Conservation (phyloP, 441 rosid genomes). For the Gossypium laxum region DNA sequence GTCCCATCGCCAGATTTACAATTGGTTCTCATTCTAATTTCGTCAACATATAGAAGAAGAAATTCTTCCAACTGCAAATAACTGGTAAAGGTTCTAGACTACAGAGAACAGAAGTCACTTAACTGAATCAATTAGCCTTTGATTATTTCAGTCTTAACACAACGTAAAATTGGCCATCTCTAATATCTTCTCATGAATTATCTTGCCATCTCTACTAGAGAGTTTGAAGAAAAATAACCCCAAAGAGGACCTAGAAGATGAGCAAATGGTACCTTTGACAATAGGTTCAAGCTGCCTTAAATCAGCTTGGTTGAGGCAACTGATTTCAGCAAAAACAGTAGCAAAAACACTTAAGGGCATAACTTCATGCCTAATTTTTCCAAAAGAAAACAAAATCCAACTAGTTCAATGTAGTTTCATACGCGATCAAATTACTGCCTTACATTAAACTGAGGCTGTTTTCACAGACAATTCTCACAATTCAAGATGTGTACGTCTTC, state of each 20-base stretch:
- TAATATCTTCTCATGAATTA: background rate
- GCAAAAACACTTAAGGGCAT: background rate
- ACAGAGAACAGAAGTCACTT: background rate
- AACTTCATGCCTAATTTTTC: background rate
- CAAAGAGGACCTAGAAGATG: background rate
- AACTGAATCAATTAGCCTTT: background rate
- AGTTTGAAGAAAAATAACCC: background rate
- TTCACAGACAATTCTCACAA: background rate
- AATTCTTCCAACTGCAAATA: background rate
- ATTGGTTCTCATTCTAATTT: conserved; percentile 4
- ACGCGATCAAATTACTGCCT: background rate
- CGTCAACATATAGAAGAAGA: background rate
- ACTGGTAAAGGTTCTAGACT: background rate
- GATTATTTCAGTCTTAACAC: background rate
- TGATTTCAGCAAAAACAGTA: conserved; percentile 2
- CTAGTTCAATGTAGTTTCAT: background rate
- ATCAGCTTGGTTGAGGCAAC: background rate
- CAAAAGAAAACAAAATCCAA: background rate
- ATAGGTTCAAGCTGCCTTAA: background rate
- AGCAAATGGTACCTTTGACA: background rate
- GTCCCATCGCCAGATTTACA: background rate
- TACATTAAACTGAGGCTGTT: background rate
- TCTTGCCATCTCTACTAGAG: background rate
- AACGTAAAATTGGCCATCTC: background rate
- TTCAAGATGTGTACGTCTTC: background rate